phyloP scores from a whole-genome alignment of 164 flowering plant species.

The Kalanchoe fedtschenkoi region DNA sequence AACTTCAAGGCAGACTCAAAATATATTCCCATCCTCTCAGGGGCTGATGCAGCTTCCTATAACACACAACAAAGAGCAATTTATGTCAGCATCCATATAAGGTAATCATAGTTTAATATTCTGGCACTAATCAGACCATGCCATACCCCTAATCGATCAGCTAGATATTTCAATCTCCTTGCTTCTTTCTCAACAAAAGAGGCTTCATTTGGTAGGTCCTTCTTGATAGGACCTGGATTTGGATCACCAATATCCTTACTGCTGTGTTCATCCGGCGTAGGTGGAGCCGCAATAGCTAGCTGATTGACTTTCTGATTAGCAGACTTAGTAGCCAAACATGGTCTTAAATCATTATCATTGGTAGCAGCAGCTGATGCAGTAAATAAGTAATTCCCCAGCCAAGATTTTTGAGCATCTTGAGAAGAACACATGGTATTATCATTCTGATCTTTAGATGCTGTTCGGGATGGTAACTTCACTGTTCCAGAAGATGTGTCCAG shows the following conservation, averaged over 20 bases:
- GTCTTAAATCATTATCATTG: not conserved
- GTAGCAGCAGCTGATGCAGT: not conserved
- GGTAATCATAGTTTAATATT: not conserved
- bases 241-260: not conserved
- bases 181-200: not conserved
- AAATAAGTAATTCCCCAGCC: not conserved
- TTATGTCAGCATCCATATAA: not conserved
- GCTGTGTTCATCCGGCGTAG: not conserved
- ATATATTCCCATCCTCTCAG: slow-evolving; percentile 26
- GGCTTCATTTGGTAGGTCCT: not conserved
- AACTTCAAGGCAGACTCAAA: slow-evolving; percentile 44
- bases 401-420: not conserved
- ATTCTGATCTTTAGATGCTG: not conserved
- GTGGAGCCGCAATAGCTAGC: not conserved
- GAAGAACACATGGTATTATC: not conserved
- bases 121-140: not conserved
- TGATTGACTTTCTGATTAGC: not conserved
- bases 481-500: not conserved
- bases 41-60: slow-evolving; percentile 20
- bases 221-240: not conserved
- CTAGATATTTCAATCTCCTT: slow-evolving; percentile 1
- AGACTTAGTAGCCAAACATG: not conserved
- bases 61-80: not conserved
- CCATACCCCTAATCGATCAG: slow-evolving; percentile 1
- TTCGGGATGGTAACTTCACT: not conserved